Percentiles rank a stretch among this genome's conserved stretches.
Conservation (phyloP, 23 red algal species). For the Gracilaria domingensis region DNA sequence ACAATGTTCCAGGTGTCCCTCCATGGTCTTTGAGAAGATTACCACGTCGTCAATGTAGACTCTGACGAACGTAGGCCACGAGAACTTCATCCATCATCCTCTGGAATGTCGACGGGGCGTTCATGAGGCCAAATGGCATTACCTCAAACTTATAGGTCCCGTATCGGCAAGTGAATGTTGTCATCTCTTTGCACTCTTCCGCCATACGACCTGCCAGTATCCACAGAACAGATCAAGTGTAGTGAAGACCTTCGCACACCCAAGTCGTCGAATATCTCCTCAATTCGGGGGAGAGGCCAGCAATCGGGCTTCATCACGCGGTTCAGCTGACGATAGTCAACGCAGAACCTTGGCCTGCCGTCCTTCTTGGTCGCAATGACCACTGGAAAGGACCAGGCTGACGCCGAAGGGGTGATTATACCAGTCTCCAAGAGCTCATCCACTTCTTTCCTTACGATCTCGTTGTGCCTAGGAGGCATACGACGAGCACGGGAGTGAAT, state of each 20-base stretch:
- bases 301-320: constrained; percentile 14
- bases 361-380: constrained; percentile 33
- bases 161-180: not conserved
- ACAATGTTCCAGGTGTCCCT: constrained; percentile 12
- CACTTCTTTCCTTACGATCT: constrained; percentile 9
- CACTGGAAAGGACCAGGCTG: constrained; percentile 28
- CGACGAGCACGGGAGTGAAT: not conserved
- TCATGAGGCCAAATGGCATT: constrained; percentile 44
- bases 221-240: too few species aligned
- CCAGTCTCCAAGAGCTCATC: not conserved
- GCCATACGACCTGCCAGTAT: constrained; percentile 6
- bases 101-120: constrained; percentile 32
- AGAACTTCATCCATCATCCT: not conserved
- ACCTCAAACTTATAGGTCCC: constrained; percentile 26
- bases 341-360: constrained; percentile 10
- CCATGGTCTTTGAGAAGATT: constrained; percentile 9
- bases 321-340: constrained; percentile 17
- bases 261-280: constrained; percentile 43
- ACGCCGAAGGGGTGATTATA: constrained; percentile 18
- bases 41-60: constrained; percentile 31
- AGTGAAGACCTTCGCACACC: not conserved
- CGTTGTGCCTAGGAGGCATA: constrained; percentile 10
- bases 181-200: constrained; percentile 37
- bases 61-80: not conserved
- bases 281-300: constrained; percentile 12